Conservation (phyloP, 192 early-diverging fungal genomes). For the Linnemannia schmuckeri region DNA sequence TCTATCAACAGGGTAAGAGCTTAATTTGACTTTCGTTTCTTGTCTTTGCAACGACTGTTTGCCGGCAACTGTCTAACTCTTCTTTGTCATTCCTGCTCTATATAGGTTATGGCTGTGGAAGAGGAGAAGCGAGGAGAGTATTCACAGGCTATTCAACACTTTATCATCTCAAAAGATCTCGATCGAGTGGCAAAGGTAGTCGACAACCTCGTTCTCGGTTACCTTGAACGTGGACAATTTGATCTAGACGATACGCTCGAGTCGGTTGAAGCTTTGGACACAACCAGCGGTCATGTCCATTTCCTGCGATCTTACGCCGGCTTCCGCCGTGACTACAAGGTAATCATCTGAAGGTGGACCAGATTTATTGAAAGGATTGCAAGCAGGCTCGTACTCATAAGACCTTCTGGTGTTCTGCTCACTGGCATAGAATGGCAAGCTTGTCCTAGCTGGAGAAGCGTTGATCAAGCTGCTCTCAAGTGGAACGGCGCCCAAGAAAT, state of each 20-base stretch:
- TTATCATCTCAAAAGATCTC: constrained; percentile 64
- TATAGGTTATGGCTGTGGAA: constrained; percentile 59
- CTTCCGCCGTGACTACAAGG: constrained; percentile 67
- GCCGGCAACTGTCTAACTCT: background rate
- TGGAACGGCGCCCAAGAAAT: constrained; percentile 66
- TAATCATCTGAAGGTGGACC: background rate
- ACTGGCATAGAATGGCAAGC: constrained; percentile 22
- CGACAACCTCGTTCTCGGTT: constrained; percentile 68
- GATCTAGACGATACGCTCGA: constrained; percentile 60
- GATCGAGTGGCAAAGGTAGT: constrained; percentile 64
- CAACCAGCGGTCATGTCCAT: constrained; percentile 60
- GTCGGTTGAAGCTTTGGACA: constrained; percentile 37
- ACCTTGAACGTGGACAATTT: constrained; percentile 59
- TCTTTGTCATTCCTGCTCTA: background rate
- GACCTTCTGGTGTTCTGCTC: background rate
- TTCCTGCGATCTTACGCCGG: constrained; percentile 70
- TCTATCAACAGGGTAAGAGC: constrained; percentile 61
- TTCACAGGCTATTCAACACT: constrained; percentile 74
- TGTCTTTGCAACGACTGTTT: background rate
- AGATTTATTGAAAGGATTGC: no score
- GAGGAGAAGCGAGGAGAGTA: constrained; percentile 67
- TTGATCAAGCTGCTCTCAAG: constrained; percentile 61
- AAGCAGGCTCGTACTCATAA: background rate
- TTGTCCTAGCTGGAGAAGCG: constrained; percentile 54
- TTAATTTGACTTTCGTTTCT: background rate